phyloP scores from a whole-genome alignment of 208 protist genomes.

The Blastocrithidia nonstop region DNA sequence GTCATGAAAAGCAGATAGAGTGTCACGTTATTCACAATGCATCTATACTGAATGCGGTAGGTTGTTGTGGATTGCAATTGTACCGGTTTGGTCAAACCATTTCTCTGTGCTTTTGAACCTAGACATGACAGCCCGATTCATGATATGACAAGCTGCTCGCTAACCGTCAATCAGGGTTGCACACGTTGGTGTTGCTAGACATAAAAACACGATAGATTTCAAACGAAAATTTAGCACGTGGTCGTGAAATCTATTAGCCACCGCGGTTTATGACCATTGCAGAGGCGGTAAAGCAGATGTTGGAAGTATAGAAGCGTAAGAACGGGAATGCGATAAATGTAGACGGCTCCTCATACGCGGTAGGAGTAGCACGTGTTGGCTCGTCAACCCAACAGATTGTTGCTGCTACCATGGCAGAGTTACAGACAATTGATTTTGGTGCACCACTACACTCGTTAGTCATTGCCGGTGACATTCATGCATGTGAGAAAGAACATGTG shows the following conservation, averaged over 20 bases:
- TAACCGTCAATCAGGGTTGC: conserved; percentile 87
- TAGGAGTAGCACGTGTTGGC: conserved; percentile 95
- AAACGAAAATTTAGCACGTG: conserved; percentile 91
- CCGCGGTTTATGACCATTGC: conserved; percentile 98
- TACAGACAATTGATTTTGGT: conserved; percentile 93
- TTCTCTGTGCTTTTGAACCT: conserved; percentile 95
- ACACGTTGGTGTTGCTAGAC: conserved; percentile 98
- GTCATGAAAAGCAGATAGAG: conserved; percentile 69
- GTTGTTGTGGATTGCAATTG: conserved; percentile 96
- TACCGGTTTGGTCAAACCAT: conserved; percentile 98
- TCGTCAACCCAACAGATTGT: conserved; percentile 85
- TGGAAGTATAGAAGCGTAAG: conserved; percentile 84
- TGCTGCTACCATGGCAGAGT: conserved; percentile 82
- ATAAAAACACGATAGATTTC: conserved; percentile 99
- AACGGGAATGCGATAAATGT: conserved; percentile 46
- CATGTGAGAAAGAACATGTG: conserved; percentile 87
- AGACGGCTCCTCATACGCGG: conserved; percentile 71
- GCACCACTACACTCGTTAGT: conserved; percentile 95
- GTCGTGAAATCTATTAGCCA: conserved; percentile 93
- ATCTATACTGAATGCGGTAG: conserved; percentile 99
- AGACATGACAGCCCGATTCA: conserved; percentile 93
- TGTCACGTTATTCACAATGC: conserved; percentile 97
- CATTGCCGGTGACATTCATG: conserved; percentile 90
- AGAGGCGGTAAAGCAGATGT: conserved; percentile 90
- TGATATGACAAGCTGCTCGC: conserved; percentile 94